These are phyloP conservation scores for Fusarium globosum DNA, from an alignment of 2,329 filamentous ascomycete species.

Conservation along the genomic window DNA sequence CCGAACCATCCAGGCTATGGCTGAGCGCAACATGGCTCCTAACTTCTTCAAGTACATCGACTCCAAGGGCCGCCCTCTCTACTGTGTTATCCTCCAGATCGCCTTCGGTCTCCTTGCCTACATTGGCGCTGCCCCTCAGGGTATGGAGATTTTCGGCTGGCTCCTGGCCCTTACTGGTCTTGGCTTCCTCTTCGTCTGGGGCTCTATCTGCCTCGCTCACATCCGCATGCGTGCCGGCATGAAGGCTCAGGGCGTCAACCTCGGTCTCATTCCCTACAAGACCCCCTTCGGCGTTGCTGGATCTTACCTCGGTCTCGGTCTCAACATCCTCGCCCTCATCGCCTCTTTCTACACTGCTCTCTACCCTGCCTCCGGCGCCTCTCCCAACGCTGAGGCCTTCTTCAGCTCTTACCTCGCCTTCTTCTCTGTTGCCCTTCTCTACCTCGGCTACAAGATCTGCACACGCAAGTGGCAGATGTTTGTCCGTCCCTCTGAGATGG, in stretches of 20 bases:
- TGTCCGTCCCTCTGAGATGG: constrained; percentile 79
- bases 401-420: constrained; percentile 78
- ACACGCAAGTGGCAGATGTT: constrained; percentile 69
- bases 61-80: constrained; percentile 81
- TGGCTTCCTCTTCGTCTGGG: constrained; percentile 84
- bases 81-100: constrained; percentile 76
- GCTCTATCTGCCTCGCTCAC: constrained; percentile 85
- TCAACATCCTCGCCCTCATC: constrained; percentile 81
- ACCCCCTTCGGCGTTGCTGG: constrained; percentile 84
- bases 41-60: constrained; percentile 83
- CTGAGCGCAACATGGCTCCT: constrained; percentile 87
- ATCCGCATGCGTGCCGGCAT: constrained; percentile 89
- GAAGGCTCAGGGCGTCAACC: constrained; percentile 71
- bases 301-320: constrained; percentile 80
- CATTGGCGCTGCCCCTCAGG: constrained; percentile 72
- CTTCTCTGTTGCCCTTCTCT: constrained; percentile 75
- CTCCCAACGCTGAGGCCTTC: constrained; percentile 75
- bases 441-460: constrained; percentile 79
- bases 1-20: constrained; percentile 87
- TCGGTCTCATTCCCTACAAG: constrained; percentile 82
- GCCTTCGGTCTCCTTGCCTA: constrained; percentile 79
- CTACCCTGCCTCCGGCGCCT: constrained; percentile 63
- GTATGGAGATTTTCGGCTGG: constrained; percentile 80
- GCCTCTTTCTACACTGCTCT: constrained; percentile 83
- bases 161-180: constrained; percentile 79